Base-by-base conservation (phyloP, 345 rosid genomes). In the Streptanthus diversifolius region DNA sequence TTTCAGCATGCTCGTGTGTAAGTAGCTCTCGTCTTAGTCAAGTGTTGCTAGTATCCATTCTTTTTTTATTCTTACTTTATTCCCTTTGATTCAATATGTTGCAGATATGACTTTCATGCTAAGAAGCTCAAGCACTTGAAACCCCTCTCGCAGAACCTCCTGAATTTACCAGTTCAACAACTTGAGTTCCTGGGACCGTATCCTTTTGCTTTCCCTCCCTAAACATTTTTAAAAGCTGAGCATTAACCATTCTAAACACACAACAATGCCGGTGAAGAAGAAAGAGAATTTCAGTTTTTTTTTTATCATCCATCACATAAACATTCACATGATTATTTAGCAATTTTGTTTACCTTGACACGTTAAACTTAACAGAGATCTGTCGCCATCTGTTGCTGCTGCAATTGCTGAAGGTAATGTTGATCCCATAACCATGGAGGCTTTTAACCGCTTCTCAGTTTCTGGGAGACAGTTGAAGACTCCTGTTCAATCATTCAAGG, bases 171-270 rank as follows among this genome's bases (percentile, higher is more conserved):
- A 17, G 80, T 64, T 60, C 90, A 73, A 79, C 78, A 87, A 48
- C 88, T 90, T 15, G 89, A 93, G 76, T 90, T 90, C 72, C 85
- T 90, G 17, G 97, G 98, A 73, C 96, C 92, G 97, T 90, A 93
- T 93, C 97, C 92, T 86, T 68, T 39, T 33, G 52, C 70, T 49
- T 17, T 24, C 13, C 44, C 40, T 39, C 27, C 32, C 37, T 45
- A 8, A 22, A 33, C 70, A 19, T 36, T 21, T 71, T 40, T 1
- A 3, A 24, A 24, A 24, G 25, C 25, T 1, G 25, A 24, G 1
- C 32, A 29, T 29, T 5, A 29, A 29, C 32, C 32, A 29, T 29
- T 4, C 32, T 29, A 4, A 29, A 29, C 32, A 29, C 32, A 29
- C 32, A 29, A 29, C 32, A 29, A 29, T 29, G 32, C 32, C 7